These are phyloP conservation scores for Huntiella omanensis DNA, from an alignment of 2,329 filamentous ascomycete genomes.

Conservation along the genomic window DNA sequence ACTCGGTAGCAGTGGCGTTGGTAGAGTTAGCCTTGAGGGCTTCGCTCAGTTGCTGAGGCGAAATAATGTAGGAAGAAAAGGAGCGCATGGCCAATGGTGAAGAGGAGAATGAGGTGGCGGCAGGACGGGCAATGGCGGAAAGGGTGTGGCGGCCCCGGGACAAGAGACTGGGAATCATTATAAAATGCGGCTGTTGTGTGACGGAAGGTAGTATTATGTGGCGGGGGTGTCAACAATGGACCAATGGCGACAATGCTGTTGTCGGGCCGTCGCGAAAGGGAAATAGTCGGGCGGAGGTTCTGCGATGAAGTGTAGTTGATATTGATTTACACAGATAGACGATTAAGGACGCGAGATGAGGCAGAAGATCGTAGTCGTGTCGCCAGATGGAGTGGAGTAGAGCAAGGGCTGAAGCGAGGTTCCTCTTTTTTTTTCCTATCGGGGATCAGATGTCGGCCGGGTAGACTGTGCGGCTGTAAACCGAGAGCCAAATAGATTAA, in stretches of 20 bases:
- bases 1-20: slow-evolving; percentile 60
- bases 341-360: too few species aligned
- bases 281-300: not conserved
- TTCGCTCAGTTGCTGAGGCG: slow-evolving; percentile 61
- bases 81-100: slow-evolving; percentile 4
- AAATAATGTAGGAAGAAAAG: slow-evolving; percentile 71
- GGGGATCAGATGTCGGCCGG: not conserved
- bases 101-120: slow-evolving; percentile 2
- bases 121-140: slow-evolving; percentile 12
- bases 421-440: not conserved
- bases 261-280: not conserved
- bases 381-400: not conserved
- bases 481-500: too few species aligned
- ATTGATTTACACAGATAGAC: too few species aligned
- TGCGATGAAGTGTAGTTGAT: not conserved
- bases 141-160: slow-evolving; percentile 7
- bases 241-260: not conserved
- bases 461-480: too few species aligned
- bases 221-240: not conserved
- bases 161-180: slow-evolving; percentile 7
- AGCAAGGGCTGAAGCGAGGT: not conserved
- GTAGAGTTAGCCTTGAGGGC: slow-evolving; percentile 69
- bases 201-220: not conserved
- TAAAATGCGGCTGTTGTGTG: not conserved
- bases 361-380: too few species aligned